A percentile compares a stretch with the other conserved stretches of the same genome.
phyloP scores from a whole-genome alignment of 2,329 filamentous ascomycete genomes.

The Clarireedia monteithiana region DNA sequence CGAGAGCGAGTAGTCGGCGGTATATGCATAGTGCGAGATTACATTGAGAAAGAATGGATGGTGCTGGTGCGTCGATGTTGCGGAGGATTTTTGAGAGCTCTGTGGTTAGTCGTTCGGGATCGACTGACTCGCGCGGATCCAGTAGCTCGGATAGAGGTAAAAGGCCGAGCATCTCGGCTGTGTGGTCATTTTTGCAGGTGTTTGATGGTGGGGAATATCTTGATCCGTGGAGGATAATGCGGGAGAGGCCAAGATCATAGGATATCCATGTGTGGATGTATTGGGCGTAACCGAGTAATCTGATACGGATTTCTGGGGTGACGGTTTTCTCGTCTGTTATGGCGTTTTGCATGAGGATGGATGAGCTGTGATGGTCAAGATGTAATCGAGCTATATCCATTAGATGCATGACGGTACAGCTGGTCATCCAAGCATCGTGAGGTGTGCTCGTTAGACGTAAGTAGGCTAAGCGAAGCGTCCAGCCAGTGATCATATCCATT shows the following conservation, averaged over 20 bases:
- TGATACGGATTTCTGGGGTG: constrained; percentile 4
- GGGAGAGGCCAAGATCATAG: constrained; percentile 4
- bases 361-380: constrained; percentile 11
- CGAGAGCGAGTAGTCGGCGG: not conserved
- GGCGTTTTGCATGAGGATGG: not conserved
- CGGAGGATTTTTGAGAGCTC: not conserved
- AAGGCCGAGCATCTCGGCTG: constrained; percentile 6
- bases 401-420: constrained; percentile 20
- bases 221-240: not conserved
- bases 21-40: constrained; percentile 7
- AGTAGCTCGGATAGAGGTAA: constrained; percentile 4
- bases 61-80: not conserved
- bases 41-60: constrained; percentile 2
- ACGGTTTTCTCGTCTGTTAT: not conserved
- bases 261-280: constrained; percentile 7
- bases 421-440: constrained; percentile 21
- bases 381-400: constrained; percentile 23
- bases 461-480: constrained; percentile 19
- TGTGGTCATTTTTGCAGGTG: not conserved
- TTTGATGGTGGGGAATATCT: not conserved
- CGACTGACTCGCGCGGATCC: not conserved
- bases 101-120: not conserved
- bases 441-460: constrained; percentile 19
- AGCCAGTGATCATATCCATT: constrained; percentile 18
- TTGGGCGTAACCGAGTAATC: constrained; percentile 1